phyloP scores from a whole-genome alignment of 2,329 filamentous ascomycete genomes.

The Cryphonectria radicalis region DNA sequence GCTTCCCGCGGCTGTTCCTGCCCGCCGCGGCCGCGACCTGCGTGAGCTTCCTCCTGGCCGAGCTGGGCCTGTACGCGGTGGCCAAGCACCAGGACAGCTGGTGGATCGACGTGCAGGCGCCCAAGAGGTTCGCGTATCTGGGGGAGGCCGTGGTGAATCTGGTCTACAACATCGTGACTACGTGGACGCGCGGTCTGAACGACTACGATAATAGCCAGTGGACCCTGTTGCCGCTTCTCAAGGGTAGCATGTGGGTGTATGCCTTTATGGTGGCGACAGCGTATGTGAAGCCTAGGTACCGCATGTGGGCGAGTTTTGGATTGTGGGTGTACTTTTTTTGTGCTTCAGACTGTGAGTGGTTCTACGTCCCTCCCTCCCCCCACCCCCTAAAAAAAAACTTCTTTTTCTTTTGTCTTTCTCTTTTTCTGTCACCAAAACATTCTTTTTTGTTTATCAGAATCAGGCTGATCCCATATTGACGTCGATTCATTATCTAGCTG shows the following conservation, averaged over 20 bases:
- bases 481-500: constrained; percentile 37
- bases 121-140: constrained; percentile 44
- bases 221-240: constrained; percentile 59
- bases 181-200: constrained; percentile 56
- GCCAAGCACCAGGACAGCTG: constrained; percentile 61
- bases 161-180: constrained; percentile 50
- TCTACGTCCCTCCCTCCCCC: constrained; percentile 26
- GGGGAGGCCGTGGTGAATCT: constrained; percentile 49
- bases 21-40: constrained; percentile 59
- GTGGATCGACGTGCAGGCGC: constrained; percentile 59
- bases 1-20: constrained; percentile 61
- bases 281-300: constrained; percentile 52
- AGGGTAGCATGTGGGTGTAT: constrained; percentile 60
- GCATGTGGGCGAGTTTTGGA: constrained; percentile 50
- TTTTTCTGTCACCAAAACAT: not conserved
- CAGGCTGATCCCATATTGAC: constrained; percentile 24
- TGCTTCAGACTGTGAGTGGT: constrained; percentile 38
- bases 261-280: constrained; percentile 55
- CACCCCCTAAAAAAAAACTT: no score
- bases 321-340: constrained; percentile 57
- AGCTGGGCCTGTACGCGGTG: constrained; percentile 61
- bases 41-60: constrained; percentile 56
- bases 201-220: constrained; percentile 62
- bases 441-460: not conserved
- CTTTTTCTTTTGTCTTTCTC: constrained; percentile 1